phyloP scores from a whole-genome alignment of 106 monocot genomes.

The Ottelia alismoides region DNA sequence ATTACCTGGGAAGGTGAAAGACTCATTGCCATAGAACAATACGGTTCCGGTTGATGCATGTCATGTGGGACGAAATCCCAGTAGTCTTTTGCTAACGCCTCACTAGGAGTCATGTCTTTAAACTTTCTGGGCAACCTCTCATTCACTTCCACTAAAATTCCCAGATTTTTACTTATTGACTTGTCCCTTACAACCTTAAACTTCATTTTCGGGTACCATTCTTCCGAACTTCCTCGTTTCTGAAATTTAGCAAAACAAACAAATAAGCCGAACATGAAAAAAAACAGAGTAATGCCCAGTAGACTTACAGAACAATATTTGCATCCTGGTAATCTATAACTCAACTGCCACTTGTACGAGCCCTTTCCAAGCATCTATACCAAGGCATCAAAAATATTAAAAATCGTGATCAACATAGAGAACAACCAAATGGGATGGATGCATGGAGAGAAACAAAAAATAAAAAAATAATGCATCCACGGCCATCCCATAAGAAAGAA shows the following conservation, averaged over 20 bases:
- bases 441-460: too few relatives aligned
- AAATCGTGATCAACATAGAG: too few relatives aligned
- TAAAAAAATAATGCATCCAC: too few relatives aligned
- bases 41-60: constrained; percentile 9
- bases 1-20: constrained; percentile 60
- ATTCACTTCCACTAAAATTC: constrained; percentile 40
- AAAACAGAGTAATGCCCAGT: background rate
- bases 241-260: background rate
- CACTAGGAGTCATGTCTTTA: constrained; percentile 17
- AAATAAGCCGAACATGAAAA: background rate
- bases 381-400: too few relatives aligned
- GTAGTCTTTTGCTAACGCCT: constrained; percentile 44
- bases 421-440: too few relatives aligned
- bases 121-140: constrained; percentile 37
- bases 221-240: constrained; percentile 15
- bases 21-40: constrained; percentile 7
- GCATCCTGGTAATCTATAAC: too few relatives aligned
- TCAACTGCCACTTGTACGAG: too few relatives aligned
- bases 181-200: constrained; percentile 35
- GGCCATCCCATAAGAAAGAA: too few relatives aligned
- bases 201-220: constrained; percentile 48
- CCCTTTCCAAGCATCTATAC: too few relatives aligned
- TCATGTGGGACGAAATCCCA: constrained; percentile 51
- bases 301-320: constrained; percentile 68
- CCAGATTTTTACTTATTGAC: constrained; percentile 12